phyloP scores from a whole-genome alignment of 2,329 filamentous ascomycete species.

The Alternaria gansuensis region DNA sequence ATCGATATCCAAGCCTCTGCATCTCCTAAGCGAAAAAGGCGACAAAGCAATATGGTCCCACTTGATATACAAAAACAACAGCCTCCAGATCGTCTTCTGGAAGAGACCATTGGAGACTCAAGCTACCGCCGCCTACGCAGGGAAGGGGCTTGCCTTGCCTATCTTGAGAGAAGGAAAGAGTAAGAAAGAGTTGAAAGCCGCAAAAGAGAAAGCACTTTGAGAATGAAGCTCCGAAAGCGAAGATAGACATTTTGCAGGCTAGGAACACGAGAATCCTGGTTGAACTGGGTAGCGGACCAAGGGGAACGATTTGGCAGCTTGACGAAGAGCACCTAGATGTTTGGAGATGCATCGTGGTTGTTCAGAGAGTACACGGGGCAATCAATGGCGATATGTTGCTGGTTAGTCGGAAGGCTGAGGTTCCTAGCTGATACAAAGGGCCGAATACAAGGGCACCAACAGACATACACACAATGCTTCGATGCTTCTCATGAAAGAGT shows the following conservation, averaged over 20 bases:
- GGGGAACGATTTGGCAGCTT: slow-evolving; percentile 15
- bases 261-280: slow-evolving; percentile 8
- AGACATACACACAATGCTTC: background rate
- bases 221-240: background rate
- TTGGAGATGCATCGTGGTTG: slow-evolving; percentile 10
- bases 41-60: slow-evolving; percentile 15
- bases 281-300: slow-evolving; percentile 6
- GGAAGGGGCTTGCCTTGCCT: background rate
- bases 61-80: slow-evolving; percentile 15
- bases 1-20: slow-evolving; percentile 8
- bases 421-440: background rate
- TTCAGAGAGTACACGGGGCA: slow-evolving; percentile 8
- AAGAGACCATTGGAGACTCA: background rate
- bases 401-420: slow-evolving; percentile 11
- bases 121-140: slow-evolving; percentile 1
- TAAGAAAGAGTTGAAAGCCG: background rate
- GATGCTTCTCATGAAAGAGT: background rate
- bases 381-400: slow-evolving; percentile 22
- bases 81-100: slow-evolving; percentile 11
- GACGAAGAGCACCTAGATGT: slow-evolving; percentile 2
- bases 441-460: background rate
- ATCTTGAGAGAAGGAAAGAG: slow-evolving; percentile 1
- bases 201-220: background rate
- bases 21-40: background rate
- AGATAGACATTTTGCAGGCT: slow-evolving; percentile 1